Percentiles rank a stretch among this genome's conserved stretches.
phyloP scores from a whole-genome alignment of 1,284 basidiomycete genomes.

The Moniliella sp. region DNA sequence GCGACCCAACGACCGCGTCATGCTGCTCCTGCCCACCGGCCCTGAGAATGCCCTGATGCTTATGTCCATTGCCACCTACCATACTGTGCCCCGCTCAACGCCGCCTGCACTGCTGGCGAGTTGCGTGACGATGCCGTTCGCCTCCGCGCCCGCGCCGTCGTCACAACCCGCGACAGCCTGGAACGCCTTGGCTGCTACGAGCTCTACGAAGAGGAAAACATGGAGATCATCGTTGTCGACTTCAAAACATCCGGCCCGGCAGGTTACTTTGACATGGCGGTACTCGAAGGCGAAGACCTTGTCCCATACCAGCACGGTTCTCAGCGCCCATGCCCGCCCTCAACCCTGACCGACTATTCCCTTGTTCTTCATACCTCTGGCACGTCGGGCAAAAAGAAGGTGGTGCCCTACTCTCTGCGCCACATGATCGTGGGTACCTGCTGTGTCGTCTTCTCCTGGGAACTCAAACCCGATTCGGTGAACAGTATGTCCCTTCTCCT shows the following conservation, averaged over 20 bases:
- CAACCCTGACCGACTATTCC: constrained; percentile 21
- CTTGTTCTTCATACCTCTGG: constrained; percentile 33
- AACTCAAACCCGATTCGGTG: constrained; percentile 24
- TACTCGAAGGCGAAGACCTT: constrained; percentile 9
- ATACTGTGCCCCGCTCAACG: constrained; percentile 32
- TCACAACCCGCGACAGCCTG: constrained; percentile 23
- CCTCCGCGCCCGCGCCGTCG: constrained; percentile 27
- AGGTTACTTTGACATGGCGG: constrained; percentile 26
- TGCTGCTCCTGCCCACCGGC: constrained; percentile 32
- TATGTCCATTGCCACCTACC: constrained; percentile 25
- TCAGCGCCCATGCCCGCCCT: constrained; percentile 8
- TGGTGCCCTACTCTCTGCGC: constrained; percentile 30
- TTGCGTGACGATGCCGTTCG: constrained; percentile 29
- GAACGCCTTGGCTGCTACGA: constrained; percentile 21
- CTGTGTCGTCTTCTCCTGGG: constrained; percentile 30
- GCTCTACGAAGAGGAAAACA: constrained; percentile 18
- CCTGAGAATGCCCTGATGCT: constrained; percentile 29
- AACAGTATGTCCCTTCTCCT: constrained; percentile 11
- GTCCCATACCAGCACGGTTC: constrained; percentile 7
- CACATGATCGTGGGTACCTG: constrained; percentile 30
- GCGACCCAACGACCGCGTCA: constrained; percentile 28
- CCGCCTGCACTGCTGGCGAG: constrained; percentile 29
- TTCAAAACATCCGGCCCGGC: constrained; percentile 16
- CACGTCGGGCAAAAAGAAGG: constrained; percentile 32
- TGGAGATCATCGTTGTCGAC: constrained; percentile 32